These are phyloP conservation scores for Fusarium concolor DNA, from an alignment of 2,329 filamentous ascomycete genomes.

Conservation along the genomic window DNA sequence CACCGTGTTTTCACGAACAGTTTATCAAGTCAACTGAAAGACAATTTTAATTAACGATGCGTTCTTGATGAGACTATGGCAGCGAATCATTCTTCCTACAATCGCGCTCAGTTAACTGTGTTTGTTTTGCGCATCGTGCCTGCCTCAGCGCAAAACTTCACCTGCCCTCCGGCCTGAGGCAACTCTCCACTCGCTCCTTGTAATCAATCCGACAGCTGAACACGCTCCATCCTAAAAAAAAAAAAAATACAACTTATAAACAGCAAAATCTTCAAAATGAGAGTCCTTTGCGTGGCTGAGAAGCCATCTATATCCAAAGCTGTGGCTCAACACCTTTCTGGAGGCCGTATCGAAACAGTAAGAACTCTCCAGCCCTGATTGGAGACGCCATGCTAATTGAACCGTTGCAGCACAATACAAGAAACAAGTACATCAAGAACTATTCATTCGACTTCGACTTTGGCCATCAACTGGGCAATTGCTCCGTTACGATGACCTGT, in stretches of 20 bases:
- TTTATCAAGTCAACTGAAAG: neutral
- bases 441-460: constrained; percentile 94
- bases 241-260: neutral
- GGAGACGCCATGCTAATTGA: constrained; percentile 37
- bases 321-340: constrained; percentile 88
- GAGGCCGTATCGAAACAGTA: constrained; percentile 78
- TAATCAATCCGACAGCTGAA: constrained; percentile 9
- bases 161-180: constrained; percentile 26
- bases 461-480: constrained; percentile 80
- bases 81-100: constrained; percentile 18
- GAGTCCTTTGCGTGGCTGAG: constrained; percentile 67
- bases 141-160: constrained; percentile 20
- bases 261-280: constrained; percentile 53
- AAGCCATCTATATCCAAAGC: constrained; percentile 96
- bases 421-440: constrained; percentile 88
- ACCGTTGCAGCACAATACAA: constrained; percentile 69
- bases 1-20: neutral
- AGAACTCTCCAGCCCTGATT: constrained; percentile 46
- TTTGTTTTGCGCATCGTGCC: constrained; percentile 26
- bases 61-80: constrained; percentile 16
- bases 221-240: neutral
- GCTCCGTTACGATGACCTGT: constrained; percentile 91
- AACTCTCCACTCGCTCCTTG: constrained; percentile 12
- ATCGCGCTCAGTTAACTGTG: constrained; percentile 16
- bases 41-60: neutral